A percentile compares a stretch with the other conserved stretches of the same genome.
Conservation (phyloP, 1,139 yeast species). For the Lodderomyces theae region DNA sequence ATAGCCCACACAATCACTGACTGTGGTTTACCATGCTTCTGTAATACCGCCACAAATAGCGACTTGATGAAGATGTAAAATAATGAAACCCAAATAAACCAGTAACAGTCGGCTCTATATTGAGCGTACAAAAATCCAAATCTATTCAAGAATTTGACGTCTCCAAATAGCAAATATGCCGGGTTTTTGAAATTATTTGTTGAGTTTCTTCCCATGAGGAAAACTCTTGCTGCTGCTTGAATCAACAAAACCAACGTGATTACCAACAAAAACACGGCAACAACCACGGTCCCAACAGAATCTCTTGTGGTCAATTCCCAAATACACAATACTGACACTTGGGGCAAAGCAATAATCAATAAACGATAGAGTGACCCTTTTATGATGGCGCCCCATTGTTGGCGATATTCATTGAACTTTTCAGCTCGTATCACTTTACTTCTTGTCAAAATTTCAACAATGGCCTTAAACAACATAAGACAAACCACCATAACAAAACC, state of each 20-base stretch:
- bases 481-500: constrained; percentile 67
- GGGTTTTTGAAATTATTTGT: constrained; percentile 78
- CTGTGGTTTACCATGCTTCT: constrained; percentile 74
- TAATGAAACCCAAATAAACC: constrained; percentile 69
- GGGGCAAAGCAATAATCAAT: constrained; percentile 80
- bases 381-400: constrained; percentile 73
- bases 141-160: constrained; percentile 72
- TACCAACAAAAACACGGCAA: constrained; percentile 68
- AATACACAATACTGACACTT: constrained; percentile 72
- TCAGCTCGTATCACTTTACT: constrained; percentile 59
- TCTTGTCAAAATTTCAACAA: constrained; percentile 67
- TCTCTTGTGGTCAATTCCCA: constrained; percentile 88
- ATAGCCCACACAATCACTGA: constrained; percentile 72
- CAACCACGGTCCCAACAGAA: constrained; percentile 77
- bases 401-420: constrained; percentile 74
- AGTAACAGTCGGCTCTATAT: constrained; percentile 83
- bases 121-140: constrained; percentile 94
- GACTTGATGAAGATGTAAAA: constrained; percentile 70
- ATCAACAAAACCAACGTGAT: constrained; percentile 57
- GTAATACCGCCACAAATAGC: constrained; percentile 82
- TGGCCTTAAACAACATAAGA: constrained; percentile 67
- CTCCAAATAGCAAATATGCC: constrained; percentile 87
- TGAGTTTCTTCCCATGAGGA: constrained; percentile 70
- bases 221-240: constrained; percentile 74
- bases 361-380: constrained; percentile 88